Percentiles rank a stretch among this genome's conserved stretches.
phyloP scores from a whole-genome alignment of 2,329 filamentous ascomycete species.

The Teratosphaeria zuluensis region DNA sequence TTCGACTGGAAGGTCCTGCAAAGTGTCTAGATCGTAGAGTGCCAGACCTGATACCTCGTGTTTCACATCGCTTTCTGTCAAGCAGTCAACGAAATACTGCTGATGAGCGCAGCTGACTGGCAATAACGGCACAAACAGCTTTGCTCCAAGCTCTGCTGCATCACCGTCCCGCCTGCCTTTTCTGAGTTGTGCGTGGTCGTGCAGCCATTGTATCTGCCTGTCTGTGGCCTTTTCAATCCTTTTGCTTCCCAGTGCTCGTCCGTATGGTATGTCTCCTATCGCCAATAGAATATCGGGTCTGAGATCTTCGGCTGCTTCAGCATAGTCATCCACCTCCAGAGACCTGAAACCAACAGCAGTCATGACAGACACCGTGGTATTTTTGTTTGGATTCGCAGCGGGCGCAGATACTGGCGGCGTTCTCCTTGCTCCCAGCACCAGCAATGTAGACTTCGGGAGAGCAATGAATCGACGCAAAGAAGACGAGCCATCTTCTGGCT shows the following conservation, averaged over 20 bases:
- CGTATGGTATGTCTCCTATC: constrained; percentile 62
- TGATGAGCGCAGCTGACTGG: constrained; percentile 68
- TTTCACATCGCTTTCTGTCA: constrained; percentile 52
- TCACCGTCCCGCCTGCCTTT: background rate
- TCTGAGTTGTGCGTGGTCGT: constrained; percentile 47
- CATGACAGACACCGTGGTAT: constrained; percentile 62
- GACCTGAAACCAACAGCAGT: constrained; percentile 79
- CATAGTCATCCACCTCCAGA: constrained; percentile 61
- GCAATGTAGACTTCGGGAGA: constrained; percentile 53
- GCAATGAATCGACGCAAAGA: constrained; percentile 69
- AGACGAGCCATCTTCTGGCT: constrained; percentile 33
- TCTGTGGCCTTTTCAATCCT: constrained; percentile 75
- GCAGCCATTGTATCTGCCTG: constrained; percentile 67
- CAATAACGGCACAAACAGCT: constrained; percentile 57
- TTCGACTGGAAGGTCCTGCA: constrained; percentile 55
- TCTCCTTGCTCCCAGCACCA: constrained; percentile 68
- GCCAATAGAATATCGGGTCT: constrained; percentile 72
- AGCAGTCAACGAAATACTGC: constrained; percentile 65
- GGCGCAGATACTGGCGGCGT: constrained; percentile 63
- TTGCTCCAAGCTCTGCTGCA: constrained; percentile 27
- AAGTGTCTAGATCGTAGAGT: constrained; percentile 63
- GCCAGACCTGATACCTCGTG: constrained; percentile 55
- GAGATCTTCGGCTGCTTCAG: constrained; percentile 52
- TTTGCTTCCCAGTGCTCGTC: constrained; percentile 44
- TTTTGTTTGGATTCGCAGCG: constrained; percentile 44